A percentile compares a stretch with the other conserved stretches of the same genome.
Conservation (phyloP, 306 rosid species). For the Gastrolobium villosum region DNA sequence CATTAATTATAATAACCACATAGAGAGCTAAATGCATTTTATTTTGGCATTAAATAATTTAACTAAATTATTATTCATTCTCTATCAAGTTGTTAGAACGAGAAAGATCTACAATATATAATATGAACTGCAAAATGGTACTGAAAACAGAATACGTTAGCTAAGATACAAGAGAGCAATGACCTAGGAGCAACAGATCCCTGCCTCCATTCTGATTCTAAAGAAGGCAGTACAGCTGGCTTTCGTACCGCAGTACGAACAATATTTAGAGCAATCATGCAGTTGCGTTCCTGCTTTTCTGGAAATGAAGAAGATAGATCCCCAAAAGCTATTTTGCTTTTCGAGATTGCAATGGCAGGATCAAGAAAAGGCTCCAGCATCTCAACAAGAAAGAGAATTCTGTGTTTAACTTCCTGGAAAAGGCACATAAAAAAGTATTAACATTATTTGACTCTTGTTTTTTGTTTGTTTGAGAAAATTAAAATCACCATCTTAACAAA, state of each 20-base stretch:
- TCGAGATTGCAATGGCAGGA: constrained; percentile 81
- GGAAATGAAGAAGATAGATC: constrained; percentile 75
- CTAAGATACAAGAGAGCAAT: constrained; percentile 23
- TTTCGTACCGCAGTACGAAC: constrained; percentile 84
- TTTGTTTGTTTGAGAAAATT: constrained; percentile 12
- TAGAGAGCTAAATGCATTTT: constrained; percentile 10
- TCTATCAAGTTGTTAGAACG: background rate
- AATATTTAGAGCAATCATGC: constrained; percentile 78
- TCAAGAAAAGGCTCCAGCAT: constrained; percentile 95
- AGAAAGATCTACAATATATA: constrained; percentile 20
- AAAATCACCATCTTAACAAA: constrained; percentile 36
- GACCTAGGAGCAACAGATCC: constrained; percentile 92
- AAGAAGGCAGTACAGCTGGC: constrained; percentile 86
- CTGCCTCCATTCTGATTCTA: constrained; percentile 96
- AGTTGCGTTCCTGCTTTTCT: constrained; percentile 74
- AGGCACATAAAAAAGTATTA: constrained; percentile 31
- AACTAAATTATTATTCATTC: constrained; percentile 18
- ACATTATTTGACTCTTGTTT: constrained; percentile 4
- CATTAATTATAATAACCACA: constrained; percentile 25
- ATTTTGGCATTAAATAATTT: constrained; percentile 29
- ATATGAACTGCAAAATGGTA: constrained; percentile 32
- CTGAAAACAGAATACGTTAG: constrained; percentile 2
- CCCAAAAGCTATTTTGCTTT: constrained; percentile 81
- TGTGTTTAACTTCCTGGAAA: constrained; percentile 85
- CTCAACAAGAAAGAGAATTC: constrained; percentile 91